Base-by-base conservation (phyloP, 2,329 filamentous ascomycete genomes). In the Chalara sp. region DNA sequence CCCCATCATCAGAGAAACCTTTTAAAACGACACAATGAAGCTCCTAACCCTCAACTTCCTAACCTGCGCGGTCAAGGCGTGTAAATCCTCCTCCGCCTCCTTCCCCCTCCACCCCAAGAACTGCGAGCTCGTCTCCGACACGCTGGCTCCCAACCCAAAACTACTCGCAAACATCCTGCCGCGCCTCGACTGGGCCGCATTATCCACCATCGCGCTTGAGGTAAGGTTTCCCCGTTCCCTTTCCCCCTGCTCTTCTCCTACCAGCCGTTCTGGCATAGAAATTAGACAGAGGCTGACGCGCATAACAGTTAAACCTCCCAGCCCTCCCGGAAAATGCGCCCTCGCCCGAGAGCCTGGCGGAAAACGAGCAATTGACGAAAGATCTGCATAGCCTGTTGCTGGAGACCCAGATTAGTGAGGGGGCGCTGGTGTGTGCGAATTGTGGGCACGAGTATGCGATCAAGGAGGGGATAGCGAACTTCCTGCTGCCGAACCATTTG, bases 401-500 rank as follows among this genome's bases (percentile, higher is more conserved):
- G 59, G 88, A 97, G 76, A 99, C 93, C 53, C 86, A 90, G 63
- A 87, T 99, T 53, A 79, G 82, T 37, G 87, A 92, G 70, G 93
- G 93, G 3, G 92, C 88, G 70, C 76, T 99, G 57, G 87, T 91
- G 5, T 99, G 93, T 68, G 90, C 81, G 45, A 87, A 87, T 69
- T 99, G 93, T 66, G 89, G 87, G 45, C 92, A 97, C 67, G 89
- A 95, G 73, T 99, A 97, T 70, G 83, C 83, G 53, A 85, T 99
- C 56, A 91, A 93, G 67, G 92, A 99, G 71, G 93, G 93, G 5
- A 96, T 97, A 68, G 89, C 90, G 53, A 97, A 97, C 70, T 99
- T 99, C 64, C 72, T 99, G 65, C 72, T 99, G 60, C 93, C 93
- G 10, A 93, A 87, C 63, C 93, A 99, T 73, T 72, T 99, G 69